Conservation (phyloP, 257 asterid genomes). For the Hygrophila difformis region DNA sequence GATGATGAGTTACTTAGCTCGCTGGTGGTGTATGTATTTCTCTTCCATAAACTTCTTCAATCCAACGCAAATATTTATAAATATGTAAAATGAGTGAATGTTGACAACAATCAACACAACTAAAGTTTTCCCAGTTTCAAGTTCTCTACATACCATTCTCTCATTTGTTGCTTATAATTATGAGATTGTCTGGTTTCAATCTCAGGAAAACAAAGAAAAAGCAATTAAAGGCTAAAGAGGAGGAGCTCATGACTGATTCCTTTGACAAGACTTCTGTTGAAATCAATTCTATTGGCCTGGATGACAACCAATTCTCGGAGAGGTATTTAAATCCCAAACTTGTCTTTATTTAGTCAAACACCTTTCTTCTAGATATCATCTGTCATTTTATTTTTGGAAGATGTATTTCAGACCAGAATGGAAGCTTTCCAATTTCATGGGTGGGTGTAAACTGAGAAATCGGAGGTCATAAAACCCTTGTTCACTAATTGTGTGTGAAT, state of each 20-base stretch:
- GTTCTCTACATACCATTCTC: neutral
- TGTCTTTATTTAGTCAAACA: slow-evolving; percentile 4
- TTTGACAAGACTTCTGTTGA: slow-evolving; percentile 15
- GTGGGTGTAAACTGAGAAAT: too few species aligned
- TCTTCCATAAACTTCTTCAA: slow-evolving; percentile 6
- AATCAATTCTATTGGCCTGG: slow-evolving; percentile 12
- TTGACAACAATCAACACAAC: too few species aligned
- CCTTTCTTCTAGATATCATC: too few species aligned
- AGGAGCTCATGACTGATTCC: slow-evolving; percentile 20
- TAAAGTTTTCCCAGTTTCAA: too few species aligned
- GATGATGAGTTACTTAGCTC: slow-evolving; percentile 59
- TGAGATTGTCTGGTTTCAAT: slow-evolving; percentile 2
- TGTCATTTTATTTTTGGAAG: too few species aligned
- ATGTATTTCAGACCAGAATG: too few species aligned
- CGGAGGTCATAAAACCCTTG: too few species aligned
- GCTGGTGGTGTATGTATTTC: slow-evolving; percentile 33
- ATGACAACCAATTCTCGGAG: slow-evolving; percentile 20
- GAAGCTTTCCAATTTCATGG: too few species aligned
- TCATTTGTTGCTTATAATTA: neutral
- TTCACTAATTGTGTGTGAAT: too few species aligned
- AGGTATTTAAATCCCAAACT: slow-evolving; percentile 27
- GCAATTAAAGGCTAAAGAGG: slow-evolving; percentile 13
- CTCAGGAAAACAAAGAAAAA: slow-evolving; percentile 40
- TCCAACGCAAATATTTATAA: too few species aligned
- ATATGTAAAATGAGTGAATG: too few species aligned